A percentile compares a stretch with the other conserved stretches of the same genome.
These are phyloP conservation scores for Boletus sp. DNA, from an alignment of 768 basidiomycete species.

Conservation along the genomic window DNA sequence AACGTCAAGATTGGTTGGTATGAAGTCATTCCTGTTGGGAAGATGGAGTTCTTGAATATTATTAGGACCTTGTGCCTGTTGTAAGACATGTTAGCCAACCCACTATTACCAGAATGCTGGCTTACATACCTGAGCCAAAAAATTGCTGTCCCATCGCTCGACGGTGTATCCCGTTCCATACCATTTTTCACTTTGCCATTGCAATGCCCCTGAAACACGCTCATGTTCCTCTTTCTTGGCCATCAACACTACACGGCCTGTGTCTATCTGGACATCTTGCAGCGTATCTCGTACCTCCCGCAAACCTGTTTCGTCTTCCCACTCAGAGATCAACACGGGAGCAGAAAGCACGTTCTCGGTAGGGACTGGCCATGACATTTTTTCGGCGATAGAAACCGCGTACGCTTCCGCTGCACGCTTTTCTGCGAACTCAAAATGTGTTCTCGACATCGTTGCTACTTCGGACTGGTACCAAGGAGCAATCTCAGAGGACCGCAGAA, in stretches of 20 bases:
- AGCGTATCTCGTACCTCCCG: slow-evolving; percentile 61
- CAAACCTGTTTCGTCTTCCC: slow-evolving; percentile 53
- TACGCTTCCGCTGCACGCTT: slow-evolving; percentile 79
- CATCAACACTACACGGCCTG: slow-evolving; percentile 74
- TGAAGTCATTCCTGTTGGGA: slow-evolving; percentile 86
- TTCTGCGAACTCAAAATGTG: slow-evolving; percentile 84
- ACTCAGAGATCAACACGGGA: slow-evolving; percentile 70
- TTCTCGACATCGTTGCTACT: slow-evolving; percentile 63
- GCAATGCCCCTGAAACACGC: slow-evolving; percentile 47
- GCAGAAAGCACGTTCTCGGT: slow-evolving; percentile 71
- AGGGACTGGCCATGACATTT: slow-evolving; percentile 81
- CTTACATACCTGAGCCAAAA: slow-evolving; percentile 50
- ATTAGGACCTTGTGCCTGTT: slow-evolving; percentile 62
- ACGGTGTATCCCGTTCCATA: slow-evolving; percentile 89
- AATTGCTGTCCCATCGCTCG: slow-evolving; percentile 62
- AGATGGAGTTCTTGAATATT: slow-evolving; percentile 69
- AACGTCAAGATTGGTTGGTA: slow-evolving; percentile 83
- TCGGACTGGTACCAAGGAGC: slow-evolving; percentile 75
- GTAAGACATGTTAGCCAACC: neutral
- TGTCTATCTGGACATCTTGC: slow-evolving; percentile 52
- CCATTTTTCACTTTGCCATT: slow-evolving; percentile 83
- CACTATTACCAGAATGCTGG: neutral
- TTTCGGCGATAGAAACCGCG: slow-evolving; percentile 70
- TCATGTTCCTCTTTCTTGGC: slow-evolving; percentile 65
- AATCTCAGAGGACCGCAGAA: slow-evolving; percentile 61